Percentiles rank a stretch among this genome's conserved stretches.
Evolutionary conservation across 2,329 filamentous ascomycete species (phyloP).

Genomic region (Dryadomyces quercivorus): DNA sequence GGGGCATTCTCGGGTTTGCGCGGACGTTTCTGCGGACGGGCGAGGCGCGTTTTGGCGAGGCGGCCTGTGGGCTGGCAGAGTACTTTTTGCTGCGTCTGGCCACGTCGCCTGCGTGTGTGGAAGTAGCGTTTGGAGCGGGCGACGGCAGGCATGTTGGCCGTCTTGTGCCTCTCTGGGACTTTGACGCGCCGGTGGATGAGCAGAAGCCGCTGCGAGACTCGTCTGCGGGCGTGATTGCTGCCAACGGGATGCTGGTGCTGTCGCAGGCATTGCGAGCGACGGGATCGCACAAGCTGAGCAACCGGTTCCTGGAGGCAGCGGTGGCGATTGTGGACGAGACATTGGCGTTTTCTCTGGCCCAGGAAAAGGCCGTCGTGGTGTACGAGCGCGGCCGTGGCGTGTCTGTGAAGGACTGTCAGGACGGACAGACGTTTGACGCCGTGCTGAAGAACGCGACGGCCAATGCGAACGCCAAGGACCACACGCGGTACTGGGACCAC

Average conservation of each 20-base stretch:
- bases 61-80: conserved; percentile 31
- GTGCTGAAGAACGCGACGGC: conserved; percentile 19
- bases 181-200: conserved; percentile 19
- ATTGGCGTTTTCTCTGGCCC: conserved; percentile 16
- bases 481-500: conserved; percentile 17
- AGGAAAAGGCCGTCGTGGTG: conserved; percentile 12
- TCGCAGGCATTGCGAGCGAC: conserved; percentile 20
- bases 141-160: conserved; percentile 12
- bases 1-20: conserved; percentile 37
- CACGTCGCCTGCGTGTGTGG: conserved; percentile 18
- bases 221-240: conserved; percentile 26
- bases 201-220: conserved; percentile 21
- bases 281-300: conserved; percentile 9
- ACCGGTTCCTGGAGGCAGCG: conserved; percentile 17
- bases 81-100: conserved; percentile 34
- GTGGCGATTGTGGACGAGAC: conserved; percentile 19
- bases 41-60: conserved; percentile 28
- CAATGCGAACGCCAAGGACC: conserved; percentile 17
- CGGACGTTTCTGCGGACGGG: conserved; percentile 37
- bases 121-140: conserved; percentile 12
- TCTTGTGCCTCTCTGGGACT: conserved; percentile 26
- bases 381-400: neutral
- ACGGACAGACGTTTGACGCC: conserved; percentile 14
- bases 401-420: conserved; percentile 7
- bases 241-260: conserved; percentile 28